phyloP scores from a whole-genome alignment of 768 basidiomycete species.

The Phlegmacium glaucopus region DNA sequence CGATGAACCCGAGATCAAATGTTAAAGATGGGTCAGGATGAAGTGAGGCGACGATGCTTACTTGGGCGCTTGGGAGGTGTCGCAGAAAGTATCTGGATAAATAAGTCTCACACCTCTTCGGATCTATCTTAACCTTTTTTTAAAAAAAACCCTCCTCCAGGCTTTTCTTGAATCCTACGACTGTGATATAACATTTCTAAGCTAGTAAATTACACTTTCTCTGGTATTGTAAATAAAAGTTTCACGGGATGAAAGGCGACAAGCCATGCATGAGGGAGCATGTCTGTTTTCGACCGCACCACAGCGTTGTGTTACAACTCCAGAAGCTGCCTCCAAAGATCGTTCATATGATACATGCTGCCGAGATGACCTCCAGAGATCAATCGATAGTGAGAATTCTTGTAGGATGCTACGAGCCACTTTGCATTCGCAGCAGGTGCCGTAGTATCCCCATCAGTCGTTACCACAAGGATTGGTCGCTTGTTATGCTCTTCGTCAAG shows the following conservation, averaged over 20 bases:
- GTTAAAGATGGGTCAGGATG: constrained; percentile 72
- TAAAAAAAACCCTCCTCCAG: constrained; percentile 31
- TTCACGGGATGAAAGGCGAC: not conserved
- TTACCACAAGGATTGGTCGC: constrained; percentile 43
- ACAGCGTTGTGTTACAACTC: constrained; percentile 11
- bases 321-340: constrained; percentile 40
- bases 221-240: constrained; percentile 18
- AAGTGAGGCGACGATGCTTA: constrained; percentile 70
- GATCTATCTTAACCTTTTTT: not conserved
- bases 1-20: constrained; percentile 63
- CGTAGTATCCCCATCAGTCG: constrained; percentile 40
- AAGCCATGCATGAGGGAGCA: too few species aligned
- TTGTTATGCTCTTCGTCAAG: constrained; percentile 43
- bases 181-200: constrained; percentile 29
- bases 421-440: constrained; percentile 40
- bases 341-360: constrained; percentile 40
- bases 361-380: constrained; percentile 51
- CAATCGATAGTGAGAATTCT: constrained; percentile 36
- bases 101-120: constrained; percentile 36
- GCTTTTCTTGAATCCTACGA: constrained; percentile 68
- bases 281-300: too few species aligned
- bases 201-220: constrained; percentile 13
- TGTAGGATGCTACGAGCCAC: constrained; percentile 47
- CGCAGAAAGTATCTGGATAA: constrained; percentile 92
- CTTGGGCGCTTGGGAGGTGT: constrained; percentile 75